Percentiles rank a stretch among this genome's conserved stretches.
These are phyloP conservation scores for Suillus decipiens DNA, from an alignment of 768 basidiomycete genomes.

Conservation along the genomic window DNA sequence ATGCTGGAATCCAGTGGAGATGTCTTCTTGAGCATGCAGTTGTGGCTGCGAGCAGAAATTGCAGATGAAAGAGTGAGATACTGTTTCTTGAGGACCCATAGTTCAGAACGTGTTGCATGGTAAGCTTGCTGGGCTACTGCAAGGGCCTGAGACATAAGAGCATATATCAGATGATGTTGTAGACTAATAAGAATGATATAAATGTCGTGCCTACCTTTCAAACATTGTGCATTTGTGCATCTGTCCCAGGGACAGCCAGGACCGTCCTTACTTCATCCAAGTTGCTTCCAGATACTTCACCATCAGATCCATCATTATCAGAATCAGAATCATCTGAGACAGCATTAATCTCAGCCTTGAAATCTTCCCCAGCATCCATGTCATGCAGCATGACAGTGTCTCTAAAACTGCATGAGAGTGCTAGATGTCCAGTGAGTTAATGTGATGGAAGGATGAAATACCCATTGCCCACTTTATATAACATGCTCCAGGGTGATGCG, in stretches of 20 bases:
- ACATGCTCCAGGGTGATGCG: no score
- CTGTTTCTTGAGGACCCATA: constrained; percentile 1
- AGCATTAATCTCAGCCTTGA: background rate
- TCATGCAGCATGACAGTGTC: no score
- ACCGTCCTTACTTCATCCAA: background rate
- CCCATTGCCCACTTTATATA: no score
- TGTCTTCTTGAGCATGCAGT: no score
- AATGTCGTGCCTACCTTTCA: constrained; percentile 8
- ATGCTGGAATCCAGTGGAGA: no score
- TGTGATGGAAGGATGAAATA: no score
- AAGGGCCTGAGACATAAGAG: constrained; percentile 4
- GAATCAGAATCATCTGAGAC: background rate
- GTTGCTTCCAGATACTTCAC: background rate
- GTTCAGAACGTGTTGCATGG: background rate
- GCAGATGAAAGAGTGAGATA: background rate
- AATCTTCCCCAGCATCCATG: constrained; percentile 1
- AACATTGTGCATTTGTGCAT: background rate
- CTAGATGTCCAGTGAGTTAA: no score
- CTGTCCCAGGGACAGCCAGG: constrained; percentile 5
- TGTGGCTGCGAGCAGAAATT: background rate
- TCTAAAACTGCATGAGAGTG: no score
- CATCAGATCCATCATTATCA: background rate
- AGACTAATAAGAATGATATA: no score
- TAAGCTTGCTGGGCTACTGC: constrained; percentile 6
- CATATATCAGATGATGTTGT: no score